Base-by-base conservation (phyloP, 306 rosid genomes). In the Quercus rubra region DNA sequence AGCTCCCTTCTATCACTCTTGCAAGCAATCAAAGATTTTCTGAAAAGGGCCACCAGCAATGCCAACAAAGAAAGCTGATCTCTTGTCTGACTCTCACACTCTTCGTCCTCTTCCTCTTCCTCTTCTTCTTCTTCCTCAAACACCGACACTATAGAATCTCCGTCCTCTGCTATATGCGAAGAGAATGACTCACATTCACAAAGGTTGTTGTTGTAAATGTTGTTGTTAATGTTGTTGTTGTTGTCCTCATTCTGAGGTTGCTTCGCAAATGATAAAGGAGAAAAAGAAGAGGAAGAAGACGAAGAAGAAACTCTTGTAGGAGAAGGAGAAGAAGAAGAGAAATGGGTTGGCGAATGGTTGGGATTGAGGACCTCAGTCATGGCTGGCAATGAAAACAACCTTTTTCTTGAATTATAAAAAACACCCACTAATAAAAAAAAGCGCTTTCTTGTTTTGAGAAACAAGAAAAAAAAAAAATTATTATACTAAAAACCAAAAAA, bases 301-400 rank as follows among this genome's bases (percentile, higher is more conserved):
- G 83, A 71, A 23, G 89, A 77, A 66, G 90, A 82, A 57, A 71
- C 68, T 55, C 54, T 71, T 69, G 87, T 82, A 78, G 84, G 68
- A 20, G 91, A 70, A 1, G 88, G 81, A 69, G 91, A 56, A 54
- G 75, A 31, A 28, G 71, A 17, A 35, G 72, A 77, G 77, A 89
- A 87, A 84, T 85, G 90, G 73, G 88, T 79, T 54, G 92, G 80
- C 52, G 89, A 86, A 76, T 71, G 93, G 72, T 68, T 68, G 72
- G 51, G 72, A 18, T 68, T 35, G 74, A 94, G 91, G 83, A 92
- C 88, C 82, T 89, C 88, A 43, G 92, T 94, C 97, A 92, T 94
- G 87, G 92, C 85, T 87, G 92, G 90, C 90, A 86, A 85, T 79
- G 92, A 78, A 82, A 87, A 81, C 58, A 84, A 81, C 73, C 83